phyloP scores from a whole-genome alignment of 495 filamentous ascomycete genomes.

The Penicillium soppii region DNA sequence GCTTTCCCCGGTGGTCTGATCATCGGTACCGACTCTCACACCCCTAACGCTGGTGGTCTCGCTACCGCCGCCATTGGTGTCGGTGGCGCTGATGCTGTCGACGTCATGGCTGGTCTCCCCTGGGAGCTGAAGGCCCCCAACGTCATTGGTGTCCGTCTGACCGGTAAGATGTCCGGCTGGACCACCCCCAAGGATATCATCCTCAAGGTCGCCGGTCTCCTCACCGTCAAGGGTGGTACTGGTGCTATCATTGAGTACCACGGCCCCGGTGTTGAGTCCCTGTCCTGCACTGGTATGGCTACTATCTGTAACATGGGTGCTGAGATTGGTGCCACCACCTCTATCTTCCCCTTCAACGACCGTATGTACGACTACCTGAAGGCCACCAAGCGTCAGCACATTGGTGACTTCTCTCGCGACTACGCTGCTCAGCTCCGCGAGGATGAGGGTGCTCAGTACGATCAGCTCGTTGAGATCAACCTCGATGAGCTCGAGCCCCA shows the following conservation, averaged over 20 bases:
- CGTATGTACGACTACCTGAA: constrained; percentile 93
- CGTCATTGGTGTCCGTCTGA: constrained; percentile 93
- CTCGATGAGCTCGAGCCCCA: constrained; percentile 93
- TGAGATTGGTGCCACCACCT: constrained; percentile 95
- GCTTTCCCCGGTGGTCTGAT: constrained; percentile 97
- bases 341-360: constrained; percentile 98
- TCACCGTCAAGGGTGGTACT: constrained; percentile 98
- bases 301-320: constrained; percentile 82
- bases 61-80: constrained; percentile 97
- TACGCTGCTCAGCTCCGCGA: constrained; percentile 86
- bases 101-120: constrained; percentile 96
- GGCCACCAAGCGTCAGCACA: constrained; percentile 86
- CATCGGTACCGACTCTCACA: constrained; percentile 99
- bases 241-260: constrained; percentile 96
- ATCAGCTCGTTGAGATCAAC: constrained; percentile 95
- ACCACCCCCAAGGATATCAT: constrained; percentile 97
- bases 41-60: constrained; percentile 96
- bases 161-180: constrained; percentile 89
- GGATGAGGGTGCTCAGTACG: constrained; percentile 94
- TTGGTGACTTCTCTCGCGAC: constrained; percentile 82
- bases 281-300: constrained; percentile 67
- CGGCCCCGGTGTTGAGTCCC: constrained; percentile 75
- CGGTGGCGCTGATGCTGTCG: constrained; percentile 97
- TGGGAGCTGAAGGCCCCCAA: constrained; percentile 99
- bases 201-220: constrained; percentile 93